A percentile compares a stretch with the other conserved stretches of the same genome.
phyloP scores from a whole-genome alignment of 345 rosid genomes.

The Melastoma malabathricum region DNA sequence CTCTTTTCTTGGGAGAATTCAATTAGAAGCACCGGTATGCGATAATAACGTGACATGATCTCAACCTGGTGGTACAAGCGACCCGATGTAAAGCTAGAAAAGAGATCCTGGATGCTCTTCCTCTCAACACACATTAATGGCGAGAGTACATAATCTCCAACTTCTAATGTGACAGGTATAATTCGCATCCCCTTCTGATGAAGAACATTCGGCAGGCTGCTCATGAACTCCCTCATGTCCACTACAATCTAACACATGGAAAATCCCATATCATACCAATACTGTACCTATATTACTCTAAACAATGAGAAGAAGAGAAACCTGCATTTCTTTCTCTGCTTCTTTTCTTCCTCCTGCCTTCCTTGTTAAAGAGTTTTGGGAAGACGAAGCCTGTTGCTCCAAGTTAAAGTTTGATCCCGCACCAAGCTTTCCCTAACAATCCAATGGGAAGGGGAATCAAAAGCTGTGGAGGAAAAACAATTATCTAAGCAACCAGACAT shows the following conservation, averaged over 20 bases:
- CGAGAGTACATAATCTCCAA: constrained; percentile 87
- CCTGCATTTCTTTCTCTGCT: constrained; percentile 84
- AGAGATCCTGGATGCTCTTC: constrained; percentile 95
- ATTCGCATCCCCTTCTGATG: constrained; percentile 91
- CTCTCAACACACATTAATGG: constrained; percentile 84
- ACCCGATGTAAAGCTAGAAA: constrained; percentile 84
- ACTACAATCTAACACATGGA: constrained; percentile 55
- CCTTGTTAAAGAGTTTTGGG: constrained; percentile 72
- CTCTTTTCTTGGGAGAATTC: constrained; percentile 98
- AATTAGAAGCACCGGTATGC: constrained; percentile 87
- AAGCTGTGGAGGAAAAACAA: not conserved
- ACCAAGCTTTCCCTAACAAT: constrained; percentile 54
- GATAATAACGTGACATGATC: constrained; percentile 79
- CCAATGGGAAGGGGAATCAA: not conserved
- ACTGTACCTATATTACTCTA: not conserved
- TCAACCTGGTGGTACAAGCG: constrained; percentile 93
- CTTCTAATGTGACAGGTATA: constrained; percentile 85
- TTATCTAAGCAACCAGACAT: not conserved
- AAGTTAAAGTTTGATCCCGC: constrained; percentile 38
- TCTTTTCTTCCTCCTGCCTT: constrained; percentile 96
- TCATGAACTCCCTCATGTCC: constrained; percentile 99
- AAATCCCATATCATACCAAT: constrained; percentile 5
- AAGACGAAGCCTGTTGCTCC: constrained; percentile 49
- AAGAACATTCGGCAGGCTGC: constrained; percentile 96
- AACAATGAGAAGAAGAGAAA: constrained; percentile 12